Base-by-base conservation (phyloP, 495 filamentous ascomycete species). In the Mytilinidion resinicola region DNA sequence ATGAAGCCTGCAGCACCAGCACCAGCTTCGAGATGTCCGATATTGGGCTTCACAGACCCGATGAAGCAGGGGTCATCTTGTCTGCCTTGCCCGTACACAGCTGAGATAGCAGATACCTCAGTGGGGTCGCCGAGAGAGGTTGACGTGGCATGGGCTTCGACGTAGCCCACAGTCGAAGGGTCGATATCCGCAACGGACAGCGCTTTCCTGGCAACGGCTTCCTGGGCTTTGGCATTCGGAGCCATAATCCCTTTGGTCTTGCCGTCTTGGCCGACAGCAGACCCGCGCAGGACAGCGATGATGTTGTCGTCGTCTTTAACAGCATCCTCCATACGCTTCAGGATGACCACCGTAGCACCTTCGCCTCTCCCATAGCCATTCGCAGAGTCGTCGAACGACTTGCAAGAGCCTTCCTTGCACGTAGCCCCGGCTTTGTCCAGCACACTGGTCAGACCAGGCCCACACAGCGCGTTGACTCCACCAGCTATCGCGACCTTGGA, bases 11-110 rank as follows among this genome's bases (percentile, higher is more conserved):
- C 66, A 0, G 64, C 55, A 0, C 78, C 78, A 3, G 76, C 72
- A n/a, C 67, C 67, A 25, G 69, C 77, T 57, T 80, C 76, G 10
- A 74, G 64, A 66, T 79, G 76, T 0, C 76, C 76, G 38, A 79
- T 57, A 48, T 74, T 77, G 4, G 73, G 61, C 49, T 79, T 79
- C 39, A 77, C 51, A 7, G 69, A 65, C 0, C 77, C 76, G 30
- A 77, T 56, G 10, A 35, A 63, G 64, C 30, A 51, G 6, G 50
- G 65, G 35, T 58, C 20, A 9, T 33, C 9, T 25, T n/a, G 37
- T 36, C 46, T 62, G 15, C 20, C 55, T 30, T 30, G 53, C 61
- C 46, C 59, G 56, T 64, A 76, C 1, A 75, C 62, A 1, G 35
- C 56, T 1, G 59, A 36, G 11, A 75, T 60, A 7, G 74, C 75